Percentiles rank a stretch among this genome's conserved stretches.
phyloP scores from a whole-genome alignment of 2,329 filamentous ascomycete species.

The Xylariaceae sp. region DNA sequence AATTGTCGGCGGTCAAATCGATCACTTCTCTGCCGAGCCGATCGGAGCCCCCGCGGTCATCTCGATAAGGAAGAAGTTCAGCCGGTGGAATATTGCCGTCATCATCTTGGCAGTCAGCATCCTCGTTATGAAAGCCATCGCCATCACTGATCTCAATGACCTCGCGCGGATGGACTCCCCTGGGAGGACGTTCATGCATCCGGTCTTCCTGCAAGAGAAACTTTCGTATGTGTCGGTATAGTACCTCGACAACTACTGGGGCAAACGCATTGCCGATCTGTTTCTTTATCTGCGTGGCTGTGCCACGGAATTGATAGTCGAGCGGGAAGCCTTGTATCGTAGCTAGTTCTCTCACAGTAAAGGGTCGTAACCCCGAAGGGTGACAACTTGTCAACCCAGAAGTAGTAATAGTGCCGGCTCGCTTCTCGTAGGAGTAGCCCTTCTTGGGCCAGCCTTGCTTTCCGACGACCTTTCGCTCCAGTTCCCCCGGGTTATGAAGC shows the following conservation, averaged over 20 bases:
- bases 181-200: too few relatives aligned
- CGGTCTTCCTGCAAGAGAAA: slow-evolving; percentile 30
- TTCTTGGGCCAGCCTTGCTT: slow-evolving; percentile 22
- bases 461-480: slow-evolving; percentile 16
- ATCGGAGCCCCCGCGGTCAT: too few relatives aligned
- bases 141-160: too few relatives aligned
- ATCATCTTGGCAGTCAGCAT: too few relatives aligned
- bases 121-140: too few relatives aligned
- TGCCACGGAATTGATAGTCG: slow-evolving; percentile 50
- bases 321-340: slow-evolving; percentile 64
- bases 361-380: slow-evolving; percentile 56
- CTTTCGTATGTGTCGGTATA: slow-evolving; percentile 43
- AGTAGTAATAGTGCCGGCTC: slow-evolving; percentile 59
- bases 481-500: slow-evolving; percentile 35
- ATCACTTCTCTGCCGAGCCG: too few relatives aligned
- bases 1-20: too few relatives aligned
- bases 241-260: slow-evolving; percentile 46
- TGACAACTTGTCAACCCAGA: slow-evolving; percentile 58
- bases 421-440: slow-evolving; percentile 42
- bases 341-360: slow-evolving; percentile 64
- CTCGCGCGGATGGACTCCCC: too few relatives aligned
- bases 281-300: slow-evolving; percentile 39
- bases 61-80: too few relatives aligned
- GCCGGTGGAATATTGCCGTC: too few relatives aligned
- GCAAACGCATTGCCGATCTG: slow-evolving; percentile 80